A percentile compares a stretch with the other conserved stretches of the same genome.
Evolutionary conservation across 129 eudicot species (phyloP).

Genomic region (Lactuca sativa): DNA sequence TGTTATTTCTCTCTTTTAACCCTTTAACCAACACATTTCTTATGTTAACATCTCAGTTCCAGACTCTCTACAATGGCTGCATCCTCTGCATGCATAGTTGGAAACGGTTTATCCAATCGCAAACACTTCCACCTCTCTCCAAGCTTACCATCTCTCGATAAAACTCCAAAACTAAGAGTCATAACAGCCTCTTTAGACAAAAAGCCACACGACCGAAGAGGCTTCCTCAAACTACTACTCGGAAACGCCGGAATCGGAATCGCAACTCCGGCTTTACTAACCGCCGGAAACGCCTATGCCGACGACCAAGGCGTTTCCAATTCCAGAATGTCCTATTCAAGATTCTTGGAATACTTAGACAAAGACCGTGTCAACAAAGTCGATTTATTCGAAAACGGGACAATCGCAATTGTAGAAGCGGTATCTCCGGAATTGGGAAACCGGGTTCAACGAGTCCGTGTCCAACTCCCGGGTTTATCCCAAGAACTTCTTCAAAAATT

Average conservation of each 20-base stretch:
- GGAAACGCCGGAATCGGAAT: slow-evolving; percentile 67
- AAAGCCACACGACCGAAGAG: slow-evolving; percentile 58
- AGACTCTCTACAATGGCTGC: slow-evolving; percentile 62
- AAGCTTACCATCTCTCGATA: slow-evolving; percentile 41
- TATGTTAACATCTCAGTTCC: not conserved
- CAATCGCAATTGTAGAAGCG: slow-evolving; percentile 96
- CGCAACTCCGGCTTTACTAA: slow-evolving; percentile 58
- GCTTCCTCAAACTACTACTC: slow-evolving; percentile 67
- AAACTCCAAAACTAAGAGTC: slow-evolving; percentile 36
- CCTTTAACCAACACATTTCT: slow-evolving; percentile 1
- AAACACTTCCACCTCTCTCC: slow-evolving; percentile 45
- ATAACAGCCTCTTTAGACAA: slow-evolving; percentile 65
- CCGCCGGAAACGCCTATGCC: slow-evolving; percentile 60
- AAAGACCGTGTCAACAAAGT: slow-evolving; percentile 88
- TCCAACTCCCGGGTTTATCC: slow-evolving; percentile 94
- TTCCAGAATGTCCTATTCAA: slow-evolving; percentile 97
- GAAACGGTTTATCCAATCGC: slow-evolving; percentile 59
- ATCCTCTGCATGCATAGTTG: slow-evolving; percentile 73
- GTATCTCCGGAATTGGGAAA: slow-evolving; percentile 96
- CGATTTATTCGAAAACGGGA: slow-evolving; percentile 88
- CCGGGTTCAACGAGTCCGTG: slow-evolving; percentile 93
- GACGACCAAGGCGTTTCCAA: slow-evolving; percentile 96
- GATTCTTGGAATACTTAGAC: slow-evolving; percentile 89
- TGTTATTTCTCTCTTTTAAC: not conserved
- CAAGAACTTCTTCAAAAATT: slow-evolving; percentile 96